Evolutionary conservation across 1,139 yeast genomes (phyloP), one percentile per base, ranked within the genome.

Genomic region (Yueomyces sp.): DNA sequence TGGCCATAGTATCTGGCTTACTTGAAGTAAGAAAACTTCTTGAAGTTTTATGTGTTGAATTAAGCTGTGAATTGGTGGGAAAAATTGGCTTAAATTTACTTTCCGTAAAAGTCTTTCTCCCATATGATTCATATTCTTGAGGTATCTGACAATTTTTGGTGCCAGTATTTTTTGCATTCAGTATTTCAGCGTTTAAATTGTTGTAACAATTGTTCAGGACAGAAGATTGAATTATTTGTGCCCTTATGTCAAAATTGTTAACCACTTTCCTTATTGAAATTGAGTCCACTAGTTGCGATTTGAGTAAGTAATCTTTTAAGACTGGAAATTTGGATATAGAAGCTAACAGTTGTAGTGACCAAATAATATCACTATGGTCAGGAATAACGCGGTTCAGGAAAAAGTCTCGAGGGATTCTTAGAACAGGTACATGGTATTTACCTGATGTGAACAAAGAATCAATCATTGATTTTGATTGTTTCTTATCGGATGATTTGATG

Each of bases 261-360:
- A 56, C 38, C 37, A 60, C 49, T 0, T 60, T 47, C 44, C 70
- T 52, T 30, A 67, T 50, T 0, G 71, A 67, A 11, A 66, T 44
- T 1, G 59, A 48, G 3, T 78, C 77, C 8, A 76, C 69, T 25
- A 73, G 52, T 59, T 82, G 84, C 3, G 95, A 79, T 42, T 74
- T 74, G 51, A 87, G 94, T 43, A 91, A 67, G 37, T 71, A 70
- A 41, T 78, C 80, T 55, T 89, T 83, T 58, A 89, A 67, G 46
- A 78, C 73, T 1, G 96, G 82, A 57, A 89, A 89, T 60, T 91
- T 91, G 7, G 97, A 86, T 41, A 89, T 84, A 61, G 87, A 91
- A 25, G 97, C 97, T 44, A 91, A 65, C 33, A 91, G 70, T 62
- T 91, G 97, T 43, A 91, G 69, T 4, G 95, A 82, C 96, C 96